Evolutionary conservation across 2,329 filamentous ascomycete species (phyloP), one percentile per base, ranked within the genome.

Genomic region (Thermothelomyces thermophilus): DNA sequence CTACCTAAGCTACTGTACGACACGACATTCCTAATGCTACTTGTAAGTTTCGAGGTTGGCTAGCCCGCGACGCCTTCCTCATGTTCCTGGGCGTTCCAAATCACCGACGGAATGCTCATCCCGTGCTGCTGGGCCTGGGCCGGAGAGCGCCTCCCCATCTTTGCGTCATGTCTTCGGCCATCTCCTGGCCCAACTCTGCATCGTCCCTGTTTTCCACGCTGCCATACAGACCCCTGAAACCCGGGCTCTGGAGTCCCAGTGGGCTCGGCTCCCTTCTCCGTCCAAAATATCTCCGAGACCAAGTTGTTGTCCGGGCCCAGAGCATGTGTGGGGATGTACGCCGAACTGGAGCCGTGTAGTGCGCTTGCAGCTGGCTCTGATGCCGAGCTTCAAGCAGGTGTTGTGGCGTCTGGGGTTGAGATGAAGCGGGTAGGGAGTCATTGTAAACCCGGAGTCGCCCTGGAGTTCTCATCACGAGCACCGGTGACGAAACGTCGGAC

Each of bases 341-440:
- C 41, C 58, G 51, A 16, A 61, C 57, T 13, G 74, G 72, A 10
- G 68, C 72, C 11, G 74, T 76, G 56, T 70, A 73, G 13, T 70
- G 63, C 10, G 68, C 69, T 13, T 64, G 61, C 30, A 72, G 62
- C 28, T 68, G 69, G 47, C 72, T 73, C 44, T 64, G 69, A 54
- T 75, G 73, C 10, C 72, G 69, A 41, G 70, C 66, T 59, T 75
- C 74, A 1, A 74, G 72, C n/a, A 77, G 58, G 48, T 75, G 68
- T 39, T 66, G 65, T 19, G 75, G 73, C 10, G 75, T 77, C 57
- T 73, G 73, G n/a, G 74, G 73, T 53, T 77, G 75, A 9, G 61
- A 62, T 5, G 64, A 63, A 19, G 71, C 64, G 7, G 73, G 67
- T 40, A 72, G 48, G 20, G 62, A 61, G 54, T 78, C 75, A 52